phyloP scores from a whole-genome alignment of 78 protist genomes.

The Chrysochromulina parva region DNA sequence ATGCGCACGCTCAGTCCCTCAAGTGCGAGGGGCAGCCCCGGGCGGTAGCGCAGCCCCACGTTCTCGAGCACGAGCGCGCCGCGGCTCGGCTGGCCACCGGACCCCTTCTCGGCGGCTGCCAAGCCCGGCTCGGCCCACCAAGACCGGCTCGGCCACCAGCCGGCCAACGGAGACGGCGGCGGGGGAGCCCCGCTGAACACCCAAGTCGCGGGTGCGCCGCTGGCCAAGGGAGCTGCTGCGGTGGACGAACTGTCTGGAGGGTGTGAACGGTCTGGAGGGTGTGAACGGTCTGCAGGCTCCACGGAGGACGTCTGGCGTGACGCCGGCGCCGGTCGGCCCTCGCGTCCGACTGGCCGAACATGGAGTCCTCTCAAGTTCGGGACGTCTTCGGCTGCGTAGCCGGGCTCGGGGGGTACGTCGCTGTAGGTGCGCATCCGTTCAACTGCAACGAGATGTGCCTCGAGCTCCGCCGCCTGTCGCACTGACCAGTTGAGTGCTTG shows the following conservation, averaged over 20 bases:
- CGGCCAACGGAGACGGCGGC: no score
- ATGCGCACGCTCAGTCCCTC: slow-evolving; percentile 26
- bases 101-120: no score
- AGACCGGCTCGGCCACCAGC: no score
- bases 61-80: neutral
- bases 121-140: no score
- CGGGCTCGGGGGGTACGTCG: neutral
- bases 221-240: no score
- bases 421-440: neutral
- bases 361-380: no score
- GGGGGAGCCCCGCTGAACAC: no score
- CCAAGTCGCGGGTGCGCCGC: no score
- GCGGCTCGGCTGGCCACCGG: neutral
- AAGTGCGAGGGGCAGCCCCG: slow-evolving; percentile 48
- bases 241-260: neutral
- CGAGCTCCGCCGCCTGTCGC: neutral
- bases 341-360: neutral
- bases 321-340: neutral
- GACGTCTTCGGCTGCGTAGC: no score
- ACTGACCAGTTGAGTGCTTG: neutral
- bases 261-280: neutral
- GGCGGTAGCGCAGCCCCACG: neutral
- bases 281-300: neutral
- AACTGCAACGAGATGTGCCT: neutral
- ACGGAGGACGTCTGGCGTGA: neutral